Evolutionary conservation across 2,329 filamentous ascomycete genomes (phyloP).

Genomic region (Didymella lethalis): DNA sequence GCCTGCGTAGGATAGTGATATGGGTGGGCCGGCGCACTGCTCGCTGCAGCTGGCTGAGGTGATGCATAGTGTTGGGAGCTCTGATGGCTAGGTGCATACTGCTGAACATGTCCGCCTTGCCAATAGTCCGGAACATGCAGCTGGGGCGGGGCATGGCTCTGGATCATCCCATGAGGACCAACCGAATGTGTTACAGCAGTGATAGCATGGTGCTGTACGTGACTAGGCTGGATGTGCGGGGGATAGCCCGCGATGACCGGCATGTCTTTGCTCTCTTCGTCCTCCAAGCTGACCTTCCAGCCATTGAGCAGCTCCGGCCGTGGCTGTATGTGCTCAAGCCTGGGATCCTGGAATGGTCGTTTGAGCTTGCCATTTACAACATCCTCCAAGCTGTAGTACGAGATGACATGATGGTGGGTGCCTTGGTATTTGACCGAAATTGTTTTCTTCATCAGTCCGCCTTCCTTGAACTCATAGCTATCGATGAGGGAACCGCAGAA

Average conservation of each 20-base stretch:
- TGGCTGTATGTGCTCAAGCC: constrained; percentile 46
- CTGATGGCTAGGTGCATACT: constrained; percentile 38
- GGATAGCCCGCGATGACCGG: constrained; percentile 41
- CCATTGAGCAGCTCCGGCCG: constrained; percentile 45
- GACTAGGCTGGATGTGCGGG: constrained; percentile 40
- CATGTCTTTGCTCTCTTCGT: constrained; percentile 49
- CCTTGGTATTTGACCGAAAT: constrained; percentile 80
- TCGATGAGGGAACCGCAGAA: constrained; percentile 87
- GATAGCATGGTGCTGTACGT: constrained; percentile 40
- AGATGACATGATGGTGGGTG: constrained; percentile 83
- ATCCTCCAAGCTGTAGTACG: constrained; percentile 85
- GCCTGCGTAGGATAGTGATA: constrained; percentile 35
- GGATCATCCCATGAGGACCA: constrained; percentile 34
- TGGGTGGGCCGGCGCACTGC: constrained; percentile 27
- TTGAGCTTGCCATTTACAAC: constrained; percentile 59
- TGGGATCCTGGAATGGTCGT: constrained; percentile 47
- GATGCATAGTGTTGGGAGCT: constrained; percentile 38
- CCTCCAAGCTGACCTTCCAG: constrained; percentile 50
- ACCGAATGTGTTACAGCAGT: constrained; percentile 31
- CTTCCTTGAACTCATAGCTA: constrained; percentile 84
- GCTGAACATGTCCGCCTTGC: constrained; percentile 34
- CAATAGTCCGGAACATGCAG: constrained; percentile 46
- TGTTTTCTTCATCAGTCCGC: constrained; percentile 89
- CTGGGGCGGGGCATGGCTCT: constrained; percentile 39
- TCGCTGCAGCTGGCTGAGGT: constrained; percentile 28